Percentiles rank a stretch among this genome's conserved stretches.
Conservation (phyloP, 208 protist species). For the Hexamita inflata region DNA sequence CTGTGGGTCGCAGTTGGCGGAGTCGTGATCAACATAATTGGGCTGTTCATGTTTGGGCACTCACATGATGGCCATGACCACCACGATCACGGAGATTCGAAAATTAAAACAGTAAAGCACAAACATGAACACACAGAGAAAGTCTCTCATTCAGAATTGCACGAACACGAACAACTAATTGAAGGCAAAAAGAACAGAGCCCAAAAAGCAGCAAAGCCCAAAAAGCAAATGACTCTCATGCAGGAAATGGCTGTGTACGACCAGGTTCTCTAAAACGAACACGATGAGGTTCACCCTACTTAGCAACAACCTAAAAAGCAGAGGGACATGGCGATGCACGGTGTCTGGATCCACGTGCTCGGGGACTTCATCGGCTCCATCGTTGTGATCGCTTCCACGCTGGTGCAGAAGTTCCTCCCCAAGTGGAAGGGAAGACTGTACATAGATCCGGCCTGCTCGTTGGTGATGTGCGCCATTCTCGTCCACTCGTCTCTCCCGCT, state of each 20-base stretch:
- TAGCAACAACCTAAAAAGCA: not conserved
- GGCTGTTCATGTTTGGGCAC: slow-evolving; percentile 15
- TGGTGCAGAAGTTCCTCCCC: not conserved
- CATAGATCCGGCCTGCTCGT: not conserved
- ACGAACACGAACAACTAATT: no score
- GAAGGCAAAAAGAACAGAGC: no score
- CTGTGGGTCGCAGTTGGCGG: slow-evolving; percentile 12
- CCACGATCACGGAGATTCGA: slow-evolving; percentile 6
- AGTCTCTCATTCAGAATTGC: not conserved
- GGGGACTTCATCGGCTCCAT: slow-evolving; percentile 20
- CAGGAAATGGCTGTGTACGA: no score
- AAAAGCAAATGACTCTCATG: no score
- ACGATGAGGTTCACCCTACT: no score
- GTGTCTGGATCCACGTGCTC: slow-evolving; percentile 9
- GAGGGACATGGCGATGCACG: slow-evolving; percentile 17
- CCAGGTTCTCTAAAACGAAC: no score
- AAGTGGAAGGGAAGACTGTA: not conserved
- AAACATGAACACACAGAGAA: not conserved
- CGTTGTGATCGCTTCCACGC: not conserved
- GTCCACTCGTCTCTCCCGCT: not conserved
- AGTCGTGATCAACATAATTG: slow-evolving; percentile 14
- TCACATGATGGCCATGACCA: slow-evolving; percentile 1
- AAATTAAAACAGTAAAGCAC: not conserved
- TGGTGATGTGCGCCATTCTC: not conserved
- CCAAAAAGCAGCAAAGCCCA: no score